A percentile compares a stretch with the other conserved stretches of the same genome.
Conservation (phyloP, 305 asterid species). For the Fraxinus sp. region DNA sequence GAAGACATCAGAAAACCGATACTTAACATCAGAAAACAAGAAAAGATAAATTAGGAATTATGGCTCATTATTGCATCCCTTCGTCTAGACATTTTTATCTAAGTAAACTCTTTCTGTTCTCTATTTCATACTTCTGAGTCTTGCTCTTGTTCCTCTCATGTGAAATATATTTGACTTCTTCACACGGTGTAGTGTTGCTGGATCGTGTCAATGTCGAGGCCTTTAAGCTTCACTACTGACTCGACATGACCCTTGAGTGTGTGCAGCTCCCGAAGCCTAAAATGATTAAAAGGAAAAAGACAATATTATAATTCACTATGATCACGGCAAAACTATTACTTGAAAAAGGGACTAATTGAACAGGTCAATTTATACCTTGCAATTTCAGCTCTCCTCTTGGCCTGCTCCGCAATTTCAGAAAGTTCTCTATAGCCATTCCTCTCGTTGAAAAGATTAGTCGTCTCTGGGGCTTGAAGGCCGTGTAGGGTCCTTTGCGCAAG, state of each 20-base stretch:
- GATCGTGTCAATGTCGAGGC: constrained; percentile 48
- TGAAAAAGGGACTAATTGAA: background rate
- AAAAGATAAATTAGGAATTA: constrained; percentile 22
- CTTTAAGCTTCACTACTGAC: constrained; percentile 52
- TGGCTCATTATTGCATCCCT: constrained; percentile 23
- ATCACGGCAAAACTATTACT: background rate
- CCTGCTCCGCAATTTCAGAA: constrained; percentile 85
- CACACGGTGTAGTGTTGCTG: constrained; percentile 58
- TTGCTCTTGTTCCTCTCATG: constrained; percentile 11
- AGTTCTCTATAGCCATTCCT: constrained; percentile 79
- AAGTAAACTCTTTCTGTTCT: constrained; percentile 30
- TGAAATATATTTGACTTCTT: constrained; percentile 13
- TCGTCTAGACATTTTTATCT: constrained; percentile 29
- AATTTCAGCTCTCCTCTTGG: constrained; percentile 86
- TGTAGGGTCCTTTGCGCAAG: constrained; percentile 79
- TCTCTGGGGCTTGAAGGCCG: constrained; percentile 70
- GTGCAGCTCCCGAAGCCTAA: constrained; percentile 52
- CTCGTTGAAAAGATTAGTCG: constrained; percentile 53
- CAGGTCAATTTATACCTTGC: constrained; percentile 48
- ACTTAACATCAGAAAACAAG: constrained; percentile 21
- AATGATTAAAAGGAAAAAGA: background rate
- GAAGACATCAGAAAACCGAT: background rate
- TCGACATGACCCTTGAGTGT: constrained; percentile 58
- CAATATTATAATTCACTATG: background rate
- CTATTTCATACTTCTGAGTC: constrained; percentile 15